Conservation (phyloP, 805 yeast genomes). For the Myxozyma neglecta region DNA sequence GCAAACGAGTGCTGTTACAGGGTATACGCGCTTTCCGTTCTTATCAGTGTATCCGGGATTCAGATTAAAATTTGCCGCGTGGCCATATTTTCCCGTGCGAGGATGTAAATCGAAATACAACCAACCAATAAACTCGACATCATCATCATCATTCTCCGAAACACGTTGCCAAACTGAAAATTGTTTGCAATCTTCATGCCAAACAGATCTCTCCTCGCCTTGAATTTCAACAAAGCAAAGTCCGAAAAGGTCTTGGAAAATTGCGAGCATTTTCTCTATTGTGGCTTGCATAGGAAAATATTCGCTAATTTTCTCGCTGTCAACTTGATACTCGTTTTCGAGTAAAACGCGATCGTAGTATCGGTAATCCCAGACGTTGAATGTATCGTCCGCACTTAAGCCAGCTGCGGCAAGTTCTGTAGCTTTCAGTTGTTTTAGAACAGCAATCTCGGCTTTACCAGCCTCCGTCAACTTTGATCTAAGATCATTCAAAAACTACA, state of each 20-base stretch:
- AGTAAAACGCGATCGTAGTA: constrained; percentile 66
- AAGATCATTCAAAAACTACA: constrained; percentile 61
- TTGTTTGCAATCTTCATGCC: constrained; percentile 80
- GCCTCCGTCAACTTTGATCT: constrained; percentile 57
- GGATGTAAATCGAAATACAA: constrained; percentile 80
- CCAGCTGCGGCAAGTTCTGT: constrained; percentile 51
- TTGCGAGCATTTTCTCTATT: constrained; percentile 63
- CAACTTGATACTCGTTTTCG: constrained; percentile 69
- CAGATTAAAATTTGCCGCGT: constrained; percentile 80
- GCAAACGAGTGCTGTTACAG: constrained; percentile 78
- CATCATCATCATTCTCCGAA: constrained; percentile 40
- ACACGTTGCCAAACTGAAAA: constrained; percentile 70
- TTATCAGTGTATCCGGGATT: constrained; percentile 56
- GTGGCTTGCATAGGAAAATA: constrained; percentile 75
- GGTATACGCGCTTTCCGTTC: constrained; percentile 53
- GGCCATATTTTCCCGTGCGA: constrained; percentile 82
- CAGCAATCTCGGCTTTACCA: constrained; percentile 55
- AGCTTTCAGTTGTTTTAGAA: constrained; percentile 54
- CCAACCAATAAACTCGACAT: constrained; percentile 66
- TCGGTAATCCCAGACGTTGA: constrained; percentile 72
- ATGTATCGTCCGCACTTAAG: constrained; percentile 42
- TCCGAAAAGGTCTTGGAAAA: constrained; percentile 69
- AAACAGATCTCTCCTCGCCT: constrained; percentile 48
- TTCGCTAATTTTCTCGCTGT: constrained; percentile 68
- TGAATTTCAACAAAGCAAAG: constrained; percentile 60